A percentile compares a stretch with the other conserved stretches of the same genome.
Evolutionary conservation across 1,284 basidiomycete genomes (phyloP).

Genomic region (Inonotus obliquus): DNA sequence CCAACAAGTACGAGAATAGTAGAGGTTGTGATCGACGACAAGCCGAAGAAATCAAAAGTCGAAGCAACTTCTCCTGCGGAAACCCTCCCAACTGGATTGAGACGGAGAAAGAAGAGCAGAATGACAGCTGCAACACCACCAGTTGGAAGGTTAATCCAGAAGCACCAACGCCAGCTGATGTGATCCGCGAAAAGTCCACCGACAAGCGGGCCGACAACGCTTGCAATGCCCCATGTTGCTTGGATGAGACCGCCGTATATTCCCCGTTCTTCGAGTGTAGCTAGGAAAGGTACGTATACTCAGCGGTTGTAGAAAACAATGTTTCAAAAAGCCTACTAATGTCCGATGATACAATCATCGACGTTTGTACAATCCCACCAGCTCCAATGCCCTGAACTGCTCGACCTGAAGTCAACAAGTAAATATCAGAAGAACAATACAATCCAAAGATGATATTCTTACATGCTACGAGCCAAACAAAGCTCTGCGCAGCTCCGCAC

Average conservation of each 20-base stretch:
- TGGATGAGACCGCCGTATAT: slow-evolving; percentile 38
- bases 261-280: slow-evolving; percentile 25
- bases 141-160: slow-evolving; percentile 37
- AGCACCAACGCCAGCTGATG: slow-evolving; percentile 35
- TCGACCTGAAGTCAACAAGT: slow-evolving; percentile 29
- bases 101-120: slow-evolving; percentile 30
- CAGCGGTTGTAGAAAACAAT: slow-evolving; percentile 13
- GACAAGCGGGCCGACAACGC: slow-evolving; percentile 41
- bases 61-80: slow-evolving; percentile 29
- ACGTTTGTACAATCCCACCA: slow-evolving; percentile 32
- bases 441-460: neutral
- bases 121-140: slow-evolving; percentile 39
- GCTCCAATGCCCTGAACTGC: slow-evolving; percentile 50
- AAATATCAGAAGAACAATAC: neutral
- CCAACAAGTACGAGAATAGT: slow-evolving; percentile 44
- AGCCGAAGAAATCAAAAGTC: slow-evolving; percentile 45
- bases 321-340: slow-evolving; percentile 24
- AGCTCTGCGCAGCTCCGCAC: slow-evolving; percentile 40
- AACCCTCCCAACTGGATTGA: slow-evolving; percentile 28
- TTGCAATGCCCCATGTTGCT: slow-evolving; percentile 33
- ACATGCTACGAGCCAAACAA: slow-evolving; percentile 36
- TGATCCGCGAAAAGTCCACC: slow-evolving; percentile 38
- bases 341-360: slow-evolving; percentile 32
- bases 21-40: slow-evolving; percentile 39
- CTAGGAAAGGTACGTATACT: neutral